Conservation (phyloP, 148 eudicot genomes). For the Selenicereus undatus region DNA sequence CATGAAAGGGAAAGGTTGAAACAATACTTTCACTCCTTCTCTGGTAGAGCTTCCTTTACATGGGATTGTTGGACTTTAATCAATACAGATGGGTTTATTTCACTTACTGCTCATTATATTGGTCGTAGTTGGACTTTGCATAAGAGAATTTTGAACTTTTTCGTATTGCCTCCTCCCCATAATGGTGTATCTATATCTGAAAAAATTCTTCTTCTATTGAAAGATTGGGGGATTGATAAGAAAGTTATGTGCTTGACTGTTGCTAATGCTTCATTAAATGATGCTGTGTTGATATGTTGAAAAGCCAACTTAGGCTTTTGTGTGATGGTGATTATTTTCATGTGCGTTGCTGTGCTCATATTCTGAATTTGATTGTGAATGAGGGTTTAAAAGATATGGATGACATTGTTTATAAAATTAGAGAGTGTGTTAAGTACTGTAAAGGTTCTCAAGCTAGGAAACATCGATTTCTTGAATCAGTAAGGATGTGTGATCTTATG, state of each 20-base stretch:
- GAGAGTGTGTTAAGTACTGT: background rate
- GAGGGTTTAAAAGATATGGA: too few species aligned
- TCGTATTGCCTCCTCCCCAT: background rate
- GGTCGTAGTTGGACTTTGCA: background rate
- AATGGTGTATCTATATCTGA: background rate
- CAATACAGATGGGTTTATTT: background rate
- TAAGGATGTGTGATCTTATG: too few species aligned
- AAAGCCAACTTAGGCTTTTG: too few species aligned
- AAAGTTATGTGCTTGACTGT: background rate
- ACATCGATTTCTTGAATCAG: too few species aligned
- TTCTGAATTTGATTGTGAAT: too few species aligned
- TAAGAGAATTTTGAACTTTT: conserved; percentile 9
- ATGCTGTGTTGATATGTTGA: background rate
- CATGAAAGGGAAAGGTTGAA: too few species aligned
- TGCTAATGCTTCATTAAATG: background rate
- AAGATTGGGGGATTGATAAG: background rate
- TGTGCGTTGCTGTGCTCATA: background rate
- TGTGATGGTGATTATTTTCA: too few species aligned
- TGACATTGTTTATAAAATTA: background rate
- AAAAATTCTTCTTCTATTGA: background rate
- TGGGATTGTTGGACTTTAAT: background rate
- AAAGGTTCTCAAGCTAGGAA: background rate
- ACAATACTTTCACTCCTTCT: too few species aligned
- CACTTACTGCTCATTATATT: background rate
- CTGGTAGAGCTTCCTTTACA: background rate